Evolutionary conservation across 495 filamentous ascomycete species (phyloP).

Genomic region (Hypoxylon lienhwacheense): DNA sequence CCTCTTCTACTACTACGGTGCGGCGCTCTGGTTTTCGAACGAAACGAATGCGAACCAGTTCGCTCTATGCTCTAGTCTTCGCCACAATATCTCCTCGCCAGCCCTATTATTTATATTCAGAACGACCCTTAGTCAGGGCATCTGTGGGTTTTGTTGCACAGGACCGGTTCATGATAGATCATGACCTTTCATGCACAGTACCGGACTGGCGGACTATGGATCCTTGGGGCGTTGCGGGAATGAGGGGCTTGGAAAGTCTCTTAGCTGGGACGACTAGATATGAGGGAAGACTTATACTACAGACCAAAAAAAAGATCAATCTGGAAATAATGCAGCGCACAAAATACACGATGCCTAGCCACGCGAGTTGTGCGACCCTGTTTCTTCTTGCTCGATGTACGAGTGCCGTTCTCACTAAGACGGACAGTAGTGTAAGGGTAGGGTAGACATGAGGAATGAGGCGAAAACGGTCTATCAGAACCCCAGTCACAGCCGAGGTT

Average conservation of each 20-base stretch:
- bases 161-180: conserved; percentile 9
- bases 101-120: neutral
- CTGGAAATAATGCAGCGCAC: conserved; percentile 4
- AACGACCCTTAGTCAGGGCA: conserved; percentile 2
- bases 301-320: conserved; percentile 4
- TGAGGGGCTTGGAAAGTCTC: conserved; percentile 19
- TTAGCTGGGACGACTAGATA: conserved; percentile 10
- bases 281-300: conserved; percentile 1
- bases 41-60: conserved; percentile 4
- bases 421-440: too few species aligned
- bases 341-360: neutral
- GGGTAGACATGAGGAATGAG: conserved; percentile 1
- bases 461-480: too few species aligned
- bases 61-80: conserved; percentile 8
- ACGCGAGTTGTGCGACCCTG: conserved; percentile 1
- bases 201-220: conserved; percentile 9
- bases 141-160: conserved; percentile 6
- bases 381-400: conserved; percentile 1
- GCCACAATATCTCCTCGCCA: conserved; percentile 1
- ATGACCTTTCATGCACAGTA: conserved; percentile 17
- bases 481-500: too few species aligned
- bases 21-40: conserved; percentile 8
- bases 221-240: conserved; percentile 26
- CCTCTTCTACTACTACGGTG: conserved; percentile 13
- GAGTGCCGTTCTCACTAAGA: conserved; percentile 1